These are phyloP conservation scores for Ogataea minuta DNA, from an alignment of 805 yeast genomes.

Conservation along the genomic window DNA sequence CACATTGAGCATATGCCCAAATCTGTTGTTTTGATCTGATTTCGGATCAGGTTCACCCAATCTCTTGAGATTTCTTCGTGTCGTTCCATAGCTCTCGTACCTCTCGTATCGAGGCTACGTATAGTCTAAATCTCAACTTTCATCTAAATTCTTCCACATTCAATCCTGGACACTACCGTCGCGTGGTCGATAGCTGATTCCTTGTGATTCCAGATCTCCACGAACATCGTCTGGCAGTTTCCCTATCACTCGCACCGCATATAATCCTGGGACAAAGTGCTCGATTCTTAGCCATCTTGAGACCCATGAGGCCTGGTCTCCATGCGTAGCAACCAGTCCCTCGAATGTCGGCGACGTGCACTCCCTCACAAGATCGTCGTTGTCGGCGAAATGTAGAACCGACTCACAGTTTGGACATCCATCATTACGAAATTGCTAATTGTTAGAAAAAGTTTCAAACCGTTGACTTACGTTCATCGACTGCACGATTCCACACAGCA, in stretches of 20 bases:
- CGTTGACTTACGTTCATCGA: slow-evolving; percentile 64
- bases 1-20: too few relatives aligned
- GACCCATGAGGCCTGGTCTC: slow-evolving; percentile 87
- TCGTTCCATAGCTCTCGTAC: too few relatives aligned
- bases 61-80: too few relatives aligned
- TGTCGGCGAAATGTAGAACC: slow-evolving; percentile 69
- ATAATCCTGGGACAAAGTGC: slow-evolving; percentile 82
- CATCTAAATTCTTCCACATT: background rate
- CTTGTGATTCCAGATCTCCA: slow-evolving; percentile 66
- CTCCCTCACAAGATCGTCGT: slow-evolving; percentile 80
- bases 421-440: slow-evolving; percentile 64
- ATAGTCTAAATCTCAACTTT: background rate
- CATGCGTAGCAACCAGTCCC: slow-evolving; percentile 88
- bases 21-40: background rate
- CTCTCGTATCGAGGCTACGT: slow-evolving; percentile 1
- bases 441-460: too few relatives aligned
- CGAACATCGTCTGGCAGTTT: slow-evolving; percentile 84
- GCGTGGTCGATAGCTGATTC: slow-evolving; percentile 87
- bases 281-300: slow-evolving; percentile 94
- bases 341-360: slow-evolving; percentile 97
- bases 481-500: slow-evolving; percentile 93
- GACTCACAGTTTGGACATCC: slow-evolving; percentile 98
- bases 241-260: slow-evolving; percentile 93
- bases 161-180: slow-evolving; percentile 69
- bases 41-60: background rate